phyloP scores from a whole-genome alignment of 805 yeast species.

The Torulaspora maleeae region DNA sequence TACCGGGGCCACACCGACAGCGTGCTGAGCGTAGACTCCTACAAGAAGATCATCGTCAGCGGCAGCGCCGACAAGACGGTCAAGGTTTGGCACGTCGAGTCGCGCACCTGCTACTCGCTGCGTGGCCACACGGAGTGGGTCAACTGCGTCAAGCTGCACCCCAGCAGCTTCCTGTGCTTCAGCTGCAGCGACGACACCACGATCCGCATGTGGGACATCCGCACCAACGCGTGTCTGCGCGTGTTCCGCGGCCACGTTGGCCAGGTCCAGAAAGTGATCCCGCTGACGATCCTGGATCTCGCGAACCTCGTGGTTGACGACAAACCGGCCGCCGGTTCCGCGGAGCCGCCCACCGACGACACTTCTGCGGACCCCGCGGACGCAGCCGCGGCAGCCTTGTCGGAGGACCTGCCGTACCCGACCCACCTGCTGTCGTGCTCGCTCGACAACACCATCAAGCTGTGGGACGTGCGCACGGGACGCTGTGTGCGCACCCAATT shows the following conservation, averaged over 20 bases:
- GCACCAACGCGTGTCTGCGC: constrained; percentile 69
- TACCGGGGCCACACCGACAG: constrained; percentile 89
- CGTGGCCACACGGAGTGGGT: constrained; percentile 94
- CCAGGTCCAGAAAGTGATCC: constrained; percentile 89
- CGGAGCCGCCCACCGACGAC: no score
- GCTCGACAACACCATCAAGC: constrained; percentile 84
- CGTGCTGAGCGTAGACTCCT: constrained; percentile 79
- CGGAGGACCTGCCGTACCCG: constrained; percentile 47
- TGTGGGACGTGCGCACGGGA: constrained; percentile 87
- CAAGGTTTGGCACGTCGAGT: constrained; percentile 94
- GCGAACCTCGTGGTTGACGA: constrained; percentile 45
- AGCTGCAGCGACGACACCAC: constrained; percentile 91
- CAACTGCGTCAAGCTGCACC: constrained; percentile 81
- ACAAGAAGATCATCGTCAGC: constrained; percentile 75
- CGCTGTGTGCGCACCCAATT: constrained; percentile 89
- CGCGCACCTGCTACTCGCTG: constrained; percentile 85
- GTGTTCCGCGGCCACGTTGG: constrained; percentile 88
- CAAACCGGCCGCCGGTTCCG: constrained; percentile 22
- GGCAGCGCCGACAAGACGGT: constrained; percentile 92
- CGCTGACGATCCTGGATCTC: constrained; percentile 67
- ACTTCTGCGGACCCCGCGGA: constrained; percentile 20
- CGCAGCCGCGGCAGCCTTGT: constrained; percentile 21
- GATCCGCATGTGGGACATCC: constrained; percentile 90
- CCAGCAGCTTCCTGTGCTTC: constrained; percentile 70
- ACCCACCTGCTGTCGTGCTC: constrained; percentile 84